These are phyloP conservation scores for Rhodotorula sp. DNA, from an alignment of 1,284 basidiomycete genomes.

Conservation along the genomic window DNA sequence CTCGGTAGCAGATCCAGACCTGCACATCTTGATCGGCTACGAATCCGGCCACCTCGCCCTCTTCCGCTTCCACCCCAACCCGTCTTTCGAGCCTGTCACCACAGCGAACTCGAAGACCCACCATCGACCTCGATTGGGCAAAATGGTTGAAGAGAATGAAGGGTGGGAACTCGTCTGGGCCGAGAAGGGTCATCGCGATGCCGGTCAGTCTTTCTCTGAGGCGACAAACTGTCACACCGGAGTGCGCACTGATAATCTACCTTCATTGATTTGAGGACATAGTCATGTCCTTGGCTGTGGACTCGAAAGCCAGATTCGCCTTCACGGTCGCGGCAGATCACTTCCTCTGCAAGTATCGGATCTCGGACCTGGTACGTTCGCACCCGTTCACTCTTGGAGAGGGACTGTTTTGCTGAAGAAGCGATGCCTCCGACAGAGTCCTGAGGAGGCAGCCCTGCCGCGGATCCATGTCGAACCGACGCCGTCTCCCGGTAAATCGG, in stretches of 20 bases:
- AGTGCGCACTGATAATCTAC: not conserved
- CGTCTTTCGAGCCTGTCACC: not conserved
- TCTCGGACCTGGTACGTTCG: conserved; percentile 16
- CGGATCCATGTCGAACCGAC: conserved; percentile 10
- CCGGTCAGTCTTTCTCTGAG: conserved; percentile 26
- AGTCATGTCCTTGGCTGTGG: conserved; percentile 41
- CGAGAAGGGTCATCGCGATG: conserved; percentile 42
- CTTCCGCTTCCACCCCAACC: conserved; percentile 29
- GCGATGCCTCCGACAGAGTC: conserved; percentile 4
- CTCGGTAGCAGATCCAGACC: not conserved
- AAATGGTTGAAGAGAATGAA: conserved; percentile 28
- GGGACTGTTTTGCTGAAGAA: not conserved
- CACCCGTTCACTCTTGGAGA: no score
- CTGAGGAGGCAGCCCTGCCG: conserved; percentile 2
- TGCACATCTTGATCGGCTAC: conserved; percentile 40
- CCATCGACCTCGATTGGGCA: not conserved
- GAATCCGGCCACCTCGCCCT: conserved; percentile 42
- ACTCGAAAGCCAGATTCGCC: conserved; percentile 14
- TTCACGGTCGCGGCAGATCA: conserved; percentile 43
- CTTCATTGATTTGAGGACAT: not conserved
- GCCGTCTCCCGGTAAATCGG: conserved; percentile 29
- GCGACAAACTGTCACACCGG: not conserved
- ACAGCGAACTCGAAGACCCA: no score
- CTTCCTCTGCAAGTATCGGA: conserved; percentile 34
- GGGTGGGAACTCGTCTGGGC: conserved; percentile 40